Percentiles rank a stretch among this genome's conserved stretches.
phyloP scores from a whole-genome alignment of 768 basidiomycete genomes.

The Favolaschia claudopus region DNA sequence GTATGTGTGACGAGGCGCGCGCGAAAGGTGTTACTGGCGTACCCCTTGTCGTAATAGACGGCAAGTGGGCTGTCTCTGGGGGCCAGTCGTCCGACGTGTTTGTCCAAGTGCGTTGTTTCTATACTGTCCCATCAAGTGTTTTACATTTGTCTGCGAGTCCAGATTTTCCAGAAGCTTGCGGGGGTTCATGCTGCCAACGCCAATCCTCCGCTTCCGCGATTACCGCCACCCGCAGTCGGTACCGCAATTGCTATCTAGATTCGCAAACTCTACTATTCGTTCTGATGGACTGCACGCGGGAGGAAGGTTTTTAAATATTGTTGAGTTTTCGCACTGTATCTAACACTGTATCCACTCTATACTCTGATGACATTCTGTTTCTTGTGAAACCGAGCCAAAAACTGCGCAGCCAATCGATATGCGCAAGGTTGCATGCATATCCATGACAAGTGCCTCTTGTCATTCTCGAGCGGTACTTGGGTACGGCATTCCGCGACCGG shows the following conservation, averaged over 20 bases:
- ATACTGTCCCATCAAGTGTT: neutral
- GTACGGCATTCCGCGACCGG: too few species aligned
- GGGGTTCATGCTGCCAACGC: constrained; percentile 12
- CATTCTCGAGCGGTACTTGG: too few species aligned
- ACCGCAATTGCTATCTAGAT: constrained; percentile 22
- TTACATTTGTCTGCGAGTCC: neutral
- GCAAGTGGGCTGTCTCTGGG: constrained; percentile 79
- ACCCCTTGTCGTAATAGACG: constrained; percentile 81
- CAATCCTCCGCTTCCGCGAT: constrained; percentile 26
- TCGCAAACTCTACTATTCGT: neutral
- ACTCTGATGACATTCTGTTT: neutral
- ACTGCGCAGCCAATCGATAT: too few species aligned
- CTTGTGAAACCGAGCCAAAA: neutral
- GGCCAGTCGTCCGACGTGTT: constrained; percentile 78
- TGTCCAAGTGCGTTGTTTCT: constrained; percentile 57
- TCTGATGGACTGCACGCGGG: neutral
- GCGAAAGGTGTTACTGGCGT: constrained; percentile 78
- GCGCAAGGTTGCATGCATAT: too few species aligned
- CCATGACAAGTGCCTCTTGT: too few species aligned
- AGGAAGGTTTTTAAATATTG: neutral
- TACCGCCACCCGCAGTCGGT: constrained; percentile 43
- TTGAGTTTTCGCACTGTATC: constrained; percentile 22
- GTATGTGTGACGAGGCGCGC: constrained; percentile 67
- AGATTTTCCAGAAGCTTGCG: constrained; percentile 47
- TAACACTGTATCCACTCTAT: constrained; percentile 18